These are phyloP conservation scores for Colletotrichum godetiae DNA, from an alignment of 2,329 filamentous ascomycete genomes.

Conservation along the genomic window DNA sequence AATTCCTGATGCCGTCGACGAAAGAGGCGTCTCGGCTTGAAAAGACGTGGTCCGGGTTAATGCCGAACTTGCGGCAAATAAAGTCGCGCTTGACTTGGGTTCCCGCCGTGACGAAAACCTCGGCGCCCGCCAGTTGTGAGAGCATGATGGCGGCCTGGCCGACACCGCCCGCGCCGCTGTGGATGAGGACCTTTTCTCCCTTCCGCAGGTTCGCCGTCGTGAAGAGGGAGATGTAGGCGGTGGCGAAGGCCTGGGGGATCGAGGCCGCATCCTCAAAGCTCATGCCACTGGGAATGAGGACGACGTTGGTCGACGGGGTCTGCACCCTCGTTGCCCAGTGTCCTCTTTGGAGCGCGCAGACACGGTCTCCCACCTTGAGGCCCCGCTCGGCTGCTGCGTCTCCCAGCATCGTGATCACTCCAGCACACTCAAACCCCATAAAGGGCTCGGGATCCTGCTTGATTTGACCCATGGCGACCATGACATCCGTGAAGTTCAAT, in stretches of 20 bases:
- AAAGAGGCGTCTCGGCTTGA: conserved; percentile 44
- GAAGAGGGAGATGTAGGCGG: conserved; percentile 46
- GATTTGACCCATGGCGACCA: conserved; percentile 40
- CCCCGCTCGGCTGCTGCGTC: conserved; percentile 28
- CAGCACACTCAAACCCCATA: conserved; percentile 46
- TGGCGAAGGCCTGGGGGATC: conserved; percentile 41
- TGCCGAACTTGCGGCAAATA: conserved; percentile 40
- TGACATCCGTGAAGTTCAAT: conserved; percentile 41
- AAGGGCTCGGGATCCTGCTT: conserved; percentile 7
- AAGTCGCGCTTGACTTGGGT: conserved; percentile 43
- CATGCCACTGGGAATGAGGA: conserved; percentile 50
- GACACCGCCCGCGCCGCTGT: conserved; percentile 48
- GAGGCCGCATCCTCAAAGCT: conserved; percentile 50
- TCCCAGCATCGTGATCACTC: conserved; percentile 45
- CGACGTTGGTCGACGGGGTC: conserved; percentile 34
- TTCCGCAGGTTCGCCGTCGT: conserved; percentile 40
- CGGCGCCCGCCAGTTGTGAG: conserved; percentile 43
- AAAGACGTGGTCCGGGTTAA: conserved; percentile 41
- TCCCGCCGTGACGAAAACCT: conserved; percentile 46
- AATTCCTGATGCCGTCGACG: conserved; percentile 40
- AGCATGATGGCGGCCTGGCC: conserved; percentile 50
- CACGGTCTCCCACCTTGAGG: conserved; percentile 45
- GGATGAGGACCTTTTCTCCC: conserved; percentile 48
- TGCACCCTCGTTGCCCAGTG: conserved; percentile 38
- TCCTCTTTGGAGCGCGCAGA: conserved; percentile 35